These are phyloP conservation scores for Xylona heveae DNA, from an alignment of 495 filamentous ascomycete species.

Conservation along the genomic window DNA sequence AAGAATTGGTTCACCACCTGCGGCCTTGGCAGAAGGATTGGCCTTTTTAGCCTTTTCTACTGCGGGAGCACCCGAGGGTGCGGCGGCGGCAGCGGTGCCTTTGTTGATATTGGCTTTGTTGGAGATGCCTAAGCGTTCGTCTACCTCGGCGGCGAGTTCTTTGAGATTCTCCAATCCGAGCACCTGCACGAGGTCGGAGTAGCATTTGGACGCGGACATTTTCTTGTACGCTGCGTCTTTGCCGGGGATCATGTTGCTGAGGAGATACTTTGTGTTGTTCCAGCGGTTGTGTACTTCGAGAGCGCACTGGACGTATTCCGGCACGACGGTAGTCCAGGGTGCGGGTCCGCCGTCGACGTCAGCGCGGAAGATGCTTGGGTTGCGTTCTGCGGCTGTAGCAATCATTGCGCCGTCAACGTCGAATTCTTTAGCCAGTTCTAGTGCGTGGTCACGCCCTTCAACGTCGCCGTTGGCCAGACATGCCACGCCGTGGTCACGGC, in stretches of 20 bases:
- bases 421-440: slow-evolving; percentile 45
- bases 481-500: slow-evolving; percentile 62
- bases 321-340: slow-evolving; percentile 53
- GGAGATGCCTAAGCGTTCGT: slow-evolving; percentile 1
- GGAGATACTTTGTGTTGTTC: slow-evolving; percentile 76
- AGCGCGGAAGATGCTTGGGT: slow-evolving; percentile 61
- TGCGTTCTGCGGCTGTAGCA: slow-evolving; percentile 72
- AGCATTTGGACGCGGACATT: slow-evolving; percentile 36
- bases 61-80: too few species aligned
- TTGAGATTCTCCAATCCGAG: background rate
- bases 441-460: slow-evolving; percentile 39
- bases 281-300: slow-evolving; percentile 66
- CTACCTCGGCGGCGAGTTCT: slow-evolving; percentile 1
- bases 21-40: slow-evolving; percentile 2
- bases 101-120: background rate
- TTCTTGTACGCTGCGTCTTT: slow-evolving; percentile 36
- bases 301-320: slow-evolving; percentile 45
- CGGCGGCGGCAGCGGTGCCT: too few species aligned
- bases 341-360: slow-evolving; percentile 39
- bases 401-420: slow-evolving; percentile 93
- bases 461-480: slow-evolving; percentile 95
- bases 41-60: slow-evolving; percentile 2
- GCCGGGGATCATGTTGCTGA: slow-evolving; percentile 69
- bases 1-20: background rate
- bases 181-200: slow-evolving; percentile 22